phyloP scores from a whole-genome alignment of 2,329 filamentous ascomycete species.

The Macrophomina phaseolina region DNA sequence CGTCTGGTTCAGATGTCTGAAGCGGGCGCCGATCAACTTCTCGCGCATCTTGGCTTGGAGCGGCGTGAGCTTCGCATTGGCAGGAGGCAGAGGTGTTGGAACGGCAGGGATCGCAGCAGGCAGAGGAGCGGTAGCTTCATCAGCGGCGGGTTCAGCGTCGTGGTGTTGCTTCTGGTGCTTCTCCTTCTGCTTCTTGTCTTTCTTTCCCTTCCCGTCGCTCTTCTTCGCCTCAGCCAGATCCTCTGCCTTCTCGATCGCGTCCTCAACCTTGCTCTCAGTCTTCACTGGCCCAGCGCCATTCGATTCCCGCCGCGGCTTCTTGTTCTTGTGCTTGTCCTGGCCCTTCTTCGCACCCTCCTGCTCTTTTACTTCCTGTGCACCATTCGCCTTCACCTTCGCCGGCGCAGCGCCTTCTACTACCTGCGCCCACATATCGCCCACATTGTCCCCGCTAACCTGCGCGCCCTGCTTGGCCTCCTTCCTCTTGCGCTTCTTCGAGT shows the following conservation, averaged over 20 bases:
- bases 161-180: constrained; percentile 35
- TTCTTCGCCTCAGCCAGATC: constrained; percentile 6
- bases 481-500: constrained; percentile 53
- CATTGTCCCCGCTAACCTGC: constrained; percentile 69
- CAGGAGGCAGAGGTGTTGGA: constrained; percentile 36
- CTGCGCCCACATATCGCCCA: constrained; percentile 78
- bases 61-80: constrained; percentile 75
- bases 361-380: constrained; percentile 46
- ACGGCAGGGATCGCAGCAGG: constrained; percentile 40
- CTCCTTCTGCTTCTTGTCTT: constrained; percentile 44
- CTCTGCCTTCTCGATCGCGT: constrained; percentile 21
- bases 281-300: constrained; percentile 25
- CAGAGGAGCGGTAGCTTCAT: constrained; percentile 46
- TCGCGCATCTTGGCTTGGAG: constrained; percentile 93
- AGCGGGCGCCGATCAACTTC: constrained; percentile 92
- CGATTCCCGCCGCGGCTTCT: constrained; percentile 30
- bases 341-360: constrained; percentile 28
- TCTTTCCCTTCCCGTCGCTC: constrained; percentile 29
- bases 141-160: constrained; percentile 16
- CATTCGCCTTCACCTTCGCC: not conserved
- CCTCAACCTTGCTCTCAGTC: constrained; percentile 32
- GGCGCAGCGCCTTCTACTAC: constrained; percentile 68
- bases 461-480: constrained; percentile 65
- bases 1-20: constrained; percentile 96
- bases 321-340: constrained; percentile 32